Percentiles rank a stretch among this genome's conserved stretches.
These are phyloP conservation scores for Agrocybe praecox DNA, from an alignment of 768 basidiomycete species.

Conservation along the genomic window DNA sequence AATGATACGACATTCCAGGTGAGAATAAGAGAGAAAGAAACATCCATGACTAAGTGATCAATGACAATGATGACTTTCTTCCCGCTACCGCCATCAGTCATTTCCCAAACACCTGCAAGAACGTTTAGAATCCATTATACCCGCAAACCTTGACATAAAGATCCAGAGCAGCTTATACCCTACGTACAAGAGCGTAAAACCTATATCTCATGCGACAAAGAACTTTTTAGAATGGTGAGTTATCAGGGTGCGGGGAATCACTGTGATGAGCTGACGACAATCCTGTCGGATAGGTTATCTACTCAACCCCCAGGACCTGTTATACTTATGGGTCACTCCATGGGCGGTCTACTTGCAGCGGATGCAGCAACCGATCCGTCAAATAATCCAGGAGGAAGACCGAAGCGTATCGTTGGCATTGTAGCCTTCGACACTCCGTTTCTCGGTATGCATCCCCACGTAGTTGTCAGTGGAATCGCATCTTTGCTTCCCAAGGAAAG, in stretches of 20 bases:
- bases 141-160: constrained; percentile 35
- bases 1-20: constrained; percentile 63
- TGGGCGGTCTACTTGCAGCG: constrained; percentile 62
- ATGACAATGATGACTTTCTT: not conserved
- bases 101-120: constrained; percentile 59
- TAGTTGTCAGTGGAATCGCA: constrained; percentile 57
- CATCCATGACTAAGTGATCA: not conserved
- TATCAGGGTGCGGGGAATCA: not conserved
- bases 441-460: constrained; percentile 65
- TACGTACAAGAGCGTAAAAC: constrained; percentile 60
- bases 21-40: constrained; percentile 7
- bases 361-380: constrained; percentile 51
- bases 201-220: constrained; percentile 49
- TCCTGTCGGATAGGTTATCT: constrained; percentile 39
- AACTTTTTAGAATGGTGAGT: constrained; percentile 59
- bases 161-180: constrained; percentile 57
- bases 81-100: constrained; percentile 31
- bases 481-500: constrained; percentile 49
- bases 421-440: constrained; percentile 63
- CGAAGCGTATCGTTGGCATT: constrained; percentile 50
- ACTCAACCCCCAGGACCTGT: constrained; percentile 59
- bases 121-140: constrained; percentile 36
- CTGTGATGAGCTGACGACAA: not conserved
- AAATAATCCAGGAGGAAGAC: constrained; percentile 34
- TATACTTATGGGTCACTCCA: constrained; percentile 59